These are phyloP conservation scores for Gigaspora rosea DNA, from an alignment of 192 early-diverging fungal species.

Conservation along the genomic window DNA sequence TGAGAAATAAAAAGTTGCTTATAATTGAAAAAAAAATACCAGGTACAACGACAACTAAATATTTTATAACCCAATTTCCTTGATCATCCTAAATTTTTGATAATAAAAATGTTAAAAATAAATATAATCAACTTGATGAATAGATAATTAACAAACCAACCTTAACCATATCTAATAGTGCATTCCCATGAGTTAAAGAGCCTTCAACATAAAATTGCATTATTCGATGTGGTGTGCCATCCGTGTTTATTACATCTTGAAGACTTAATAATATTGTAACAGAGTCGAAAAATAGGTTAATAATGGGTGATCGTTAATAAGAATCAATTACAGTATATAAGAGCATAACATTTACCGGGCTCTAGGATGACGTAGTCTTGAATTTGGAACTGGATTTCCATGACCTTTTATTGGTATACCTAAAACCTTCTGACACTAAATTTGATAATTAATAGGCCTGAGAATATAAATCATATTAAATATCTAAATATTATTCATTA, in stretches of 20 bases:
- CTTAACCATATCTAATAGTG: constrained; percentile 56
- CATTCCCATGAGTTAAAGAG: constrained; percentile 47
- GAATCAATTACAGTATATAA: not conserved
- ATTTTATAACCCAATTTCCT: not conserved
- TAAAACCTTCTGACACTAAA: constrained; percentile 26
- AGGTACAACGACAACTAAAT: constrained; percentile 5
- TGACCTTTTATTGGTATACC: constrained; percentile 47
- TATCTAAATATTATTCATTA: not conserved
- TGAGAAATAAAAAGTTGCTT: not conserved
- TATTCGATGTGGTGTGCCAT: constrained; percentile 52
- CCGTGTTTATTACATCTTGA: constrained; percentile 47
- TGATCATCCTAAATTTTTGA: not conserved
- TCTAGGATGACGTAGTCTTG: constrained; percentile 13
- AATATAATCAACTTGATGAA: not conserved
- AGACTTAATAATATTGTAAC: constrained; percentile 23
- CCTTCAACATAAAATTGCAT: constrained; percentile 61
- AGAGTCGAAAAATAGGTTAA: not conserved
- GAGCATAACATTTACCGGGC: constrained; percentile 4
- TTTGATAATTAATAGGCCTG: not conserved
- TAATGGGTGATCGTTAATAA: constrained; percentile 8
- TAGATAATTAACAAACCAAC: constrained; percentile 3
- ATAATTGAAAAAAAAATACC: not conserved
- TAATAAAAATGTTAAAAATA: not conserved
- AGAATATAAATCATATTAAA: not conserved
- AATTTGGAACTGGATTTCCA: constrained; percentile 36